These are phyloP conservation scores for Leptographium flavum DNA, from an alignment of 2,329 filamentous ascomycete species.

Conservation along the genomic window DNA sequence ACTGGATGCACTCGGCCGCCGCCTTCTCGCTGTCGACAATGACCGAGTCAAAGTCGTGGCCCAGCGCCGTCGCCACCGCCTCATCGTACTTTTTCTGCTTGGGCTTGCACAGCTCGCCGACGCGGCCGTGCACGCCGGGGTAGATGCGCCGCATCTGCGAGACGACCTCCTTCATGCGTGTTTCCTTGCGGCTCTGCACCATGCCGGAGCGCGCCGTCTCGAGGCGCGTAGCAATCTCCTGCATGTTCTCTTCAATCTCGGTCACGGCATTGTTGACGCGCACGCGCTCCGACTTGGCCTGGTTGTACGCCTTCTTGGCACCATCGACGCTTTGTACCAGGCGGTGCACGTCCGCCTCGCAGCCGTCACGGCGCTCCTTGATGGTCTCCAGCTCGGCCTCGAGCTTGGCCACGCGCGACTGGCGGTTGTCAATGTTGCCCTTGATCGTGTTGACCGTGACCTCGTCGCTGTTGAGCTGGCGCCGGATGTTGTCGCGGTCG, in stretches of 20 bases:
- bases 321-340: slow-evolving; percentile 63
- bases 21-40: slow-evolving; percentile 93
- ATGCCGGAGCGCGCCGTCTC: slow-evolving; percentile 72
- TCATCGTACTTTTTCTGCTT: slow-evolving; percentile 96
- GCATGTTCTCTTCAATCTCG: slow-evolving; percentile 84
- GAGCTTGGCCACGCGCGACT: slow-evolving; percentile 60
- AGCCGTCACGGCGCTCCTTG: slow-evolving; percentile 49
- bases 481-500: slow-evolving; percentile 72
- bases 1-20: slow-evolving; percentile 84
- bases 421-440: slow-evolving; percentile 68
- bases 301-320: slow-evolving; percentile 86
- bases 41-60: slow-evolving; percentile 85
- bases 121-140: slow-evolving; percentile 77
- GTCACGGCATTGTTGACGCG: slow-evolving; percentile 69
- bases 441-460: slow-evolving; percentile 82
- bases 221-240: slow-evolving; percentile 67
- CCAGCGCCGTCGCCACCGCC: slow-evolving; percentile 82
- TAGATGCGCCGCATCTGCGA: slow-evolving; percentile 79
- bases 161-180: slow-evolving; percentile 67
- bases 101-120: slow-evolving; percentile 84
- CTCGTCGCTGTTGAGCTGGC: slow-evolving; percentile 81
- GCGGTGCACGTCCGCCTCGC: slow-evolving; percentile 49
- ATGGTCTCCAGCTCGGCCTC: slow-evolving; percentile 57
- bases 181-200: slow-evolving; percentile 72
- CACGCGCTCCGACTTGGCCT: slow-evolving; percentile 68